phyloP scores from a whole-genome alignment of 2,329 filamentous ascomycete genomes.

The Claviceps sp. region DNA sequence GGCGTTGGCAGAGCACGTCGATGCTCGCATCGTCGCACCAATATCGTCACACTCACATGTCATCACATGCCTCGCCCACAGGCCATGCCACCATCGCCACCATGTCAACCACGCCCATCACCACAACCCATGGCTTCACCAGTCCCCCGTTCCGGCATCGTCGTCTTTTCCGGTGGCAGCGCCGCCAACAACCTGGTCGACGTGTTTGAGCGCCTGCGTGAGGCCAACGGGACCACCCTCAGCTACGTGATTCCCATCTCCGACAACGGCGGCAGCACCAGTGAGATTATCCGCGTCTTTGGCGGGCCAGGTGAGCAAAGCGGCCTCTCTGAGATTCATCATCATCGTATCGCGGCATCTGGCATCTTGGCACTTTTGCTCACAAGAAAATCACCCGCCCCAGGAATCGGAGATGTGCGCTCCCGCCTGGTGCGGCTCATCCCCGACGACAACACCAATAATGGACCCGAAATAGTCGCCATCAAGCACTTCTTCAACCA shows the following conservation, averaged over 20 bases:
- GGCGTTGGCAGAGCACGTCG: too few relatives aligned
- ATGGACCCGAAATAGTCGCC: conserved; percentile 48
- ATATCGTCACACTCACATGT: too few relatives aligned
- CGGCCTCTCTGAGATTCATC: too few relatives aligned
- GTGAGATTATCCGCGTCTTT: conserved; percentile 86
- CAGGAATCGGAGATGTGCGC: conserved; percentile 42
- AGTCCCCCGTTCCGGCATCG: conserved; percentile 33
- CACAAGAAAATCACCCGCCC: neutral
- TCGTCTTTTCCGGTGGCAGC: conserved; percentile 83
- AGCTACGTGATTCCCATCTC: conserved; percentile 90
- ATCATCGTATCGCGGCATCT: too few relatives aligned
- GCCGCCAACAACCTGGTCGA: conserved; percentile 92
- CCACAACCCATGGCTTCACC: neutral
- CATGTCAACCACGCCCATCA: neutral
- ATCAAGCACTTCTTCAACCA: conserved; percentile 82
- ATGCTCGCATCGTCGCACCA: too few relatives aligned
- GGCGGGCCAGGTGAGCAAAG: conserved; percentile 64
- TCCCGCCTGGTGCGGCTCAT: conserved; percentile 77
- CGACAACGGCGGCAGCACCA: conserved; percentile 90
- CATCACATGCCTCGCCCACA: neutral
- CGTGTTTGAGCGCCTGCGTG: conserved; percentile 58
- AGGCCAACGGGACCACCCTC: conserved; percentile 52
- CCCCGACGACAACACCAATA: conserved; percentile 40
- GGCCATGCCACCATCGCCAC: neutral
- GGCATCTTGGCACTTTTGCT: too few relatives aligned